Evolutionary conservation across 2,329 filamentous ascomycete genomes (phyloP).

Genomic region (Trichoderma arundinaceum): DNA sequence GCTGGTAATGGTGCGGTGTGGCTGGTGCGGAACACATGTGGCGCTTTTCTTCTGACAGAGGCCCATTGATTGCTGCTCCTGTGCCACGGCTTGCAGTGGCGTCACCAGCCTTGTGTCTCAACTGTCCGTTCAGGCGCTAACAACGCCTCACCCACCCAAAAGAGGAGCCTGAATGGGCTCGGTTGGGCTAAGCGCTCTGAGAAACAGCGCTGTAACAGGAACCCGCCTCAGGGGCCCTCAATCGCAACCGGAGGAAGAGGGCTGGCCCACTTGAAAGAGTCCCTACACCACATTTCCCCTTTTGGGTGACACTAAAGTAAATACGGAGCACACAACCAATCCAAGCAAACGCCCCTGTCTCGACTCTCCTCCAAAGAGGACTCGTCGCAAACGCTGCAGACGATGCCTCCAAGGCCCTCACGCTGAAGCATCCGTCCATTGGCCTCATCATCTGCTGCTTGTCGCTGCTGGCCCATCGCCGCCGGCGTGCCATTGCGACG

Average conservation of each 20-base stretch:
- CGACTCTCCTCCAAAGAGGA: slow-evolving; percentile 29
- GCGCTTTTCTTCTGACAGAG: not conserved
- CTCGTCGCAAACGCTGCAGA: slow-evolving; percentile 40
- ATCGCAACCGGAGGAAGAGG: not conserved
- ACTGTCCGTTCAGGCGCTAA: not conserved
- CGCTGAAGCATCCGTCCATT: slow-evolving; percentile 26
- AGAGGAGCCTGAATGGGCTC: not conserved
- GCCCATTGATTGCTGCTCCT: too few relatives aligned
- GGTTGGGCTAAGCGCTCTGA: slow-evolving; percentile 2
- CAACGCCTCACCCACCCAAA: slow-evolving; percentile 1
- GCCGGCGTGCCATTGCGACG: slow-evolving; percentile 26
- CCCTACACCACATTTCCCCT: slow-evolving; percentile 32
- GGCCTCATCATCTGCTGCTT: slow-evolving; percentile 25
- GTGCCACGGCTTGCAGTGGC: slow-evolving; percentile 17
- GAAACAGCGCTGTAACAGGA: slow-evolving; percentile 4
- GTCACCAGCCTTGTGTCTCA: not conserved
- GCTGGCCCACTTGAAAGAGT: not conserved
- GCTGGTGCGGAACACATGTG: slow-evolving; percentile 28
- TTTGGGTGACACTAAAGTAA: slow-evolving; percentile 27
- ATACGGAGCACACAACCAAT: slow-evolving; percentile 14
- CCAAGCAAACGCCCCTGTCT: slow-evolving; percentile 19
- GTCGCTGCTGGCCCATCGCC: slow-evolving; percentile 26
- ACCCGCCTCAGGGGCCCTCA: slow-evolving; percentile 15
- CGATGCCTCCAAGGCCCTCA: slow-evolving; percentile 48
- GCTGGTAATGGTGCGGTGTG: slow-evolving; percentile 28